Evolutionary conservation across 352 stramenopile species (phyloP), one percentile per base, ranked within the genome.

Genomic region (Globisporangium spiculum): DNA sequence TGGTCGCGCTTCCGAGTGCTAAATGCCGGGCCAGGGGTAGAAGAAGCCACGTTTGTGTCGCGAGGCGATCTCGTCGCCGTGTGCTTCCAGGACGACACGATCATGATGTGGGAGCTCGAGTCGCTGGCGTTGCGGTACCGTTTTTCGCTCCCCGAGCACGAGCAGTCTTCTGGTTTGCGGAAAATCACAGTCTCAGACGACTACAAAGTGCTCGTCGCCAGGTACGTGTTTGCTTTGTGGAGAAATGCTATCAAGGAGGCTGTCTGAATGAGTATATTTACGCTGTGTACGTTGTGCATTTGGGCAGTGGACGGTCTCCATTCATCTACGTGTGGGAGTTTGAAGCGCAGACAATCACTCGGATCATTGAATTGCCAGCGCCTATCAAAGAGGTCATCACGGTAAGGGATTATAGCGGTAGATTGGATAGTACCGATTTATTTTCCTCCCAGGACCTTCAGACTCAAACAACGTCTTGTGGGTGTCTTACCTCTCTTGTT

Each of bases 31-130:
- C 83, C 84, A 0, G 84, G 82, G 0, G 84, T 93, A 20, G 80
- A 90, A 53, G 72, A 84, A 41, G 84, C 84, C 1, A 77, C 69
- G n/a, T 94, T 94, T 53, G 81, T 92, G 26, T 18, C 73, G 0
- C 66, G 68, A 60, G 83, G 80, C 22, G 73, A 93, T 14, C 73
- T 96, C 12, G 86, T 96, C 26, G 86, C 84, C 1, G 86, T 94
- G 1, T 94, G 80, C 60, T 96, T 94, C 65, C 80, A 91, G 41
- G 88, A 96, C 56, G 79, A 92, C 61, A 88, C 84, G 12, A 89
- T 94, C 66, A 90, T 96, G 82, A 93, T 96, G 84, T 94, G 86
- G 88, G 84, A 93, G 61, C 75, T 94, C 4, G 84, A 89, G 55
- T 79, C 84, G 12, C 77, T 93, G 0, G 81, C 84, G 14, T 57